Conservation (phyloP, 139 green algal genomes). For the Raphidocelis subcapitata region DNA sequence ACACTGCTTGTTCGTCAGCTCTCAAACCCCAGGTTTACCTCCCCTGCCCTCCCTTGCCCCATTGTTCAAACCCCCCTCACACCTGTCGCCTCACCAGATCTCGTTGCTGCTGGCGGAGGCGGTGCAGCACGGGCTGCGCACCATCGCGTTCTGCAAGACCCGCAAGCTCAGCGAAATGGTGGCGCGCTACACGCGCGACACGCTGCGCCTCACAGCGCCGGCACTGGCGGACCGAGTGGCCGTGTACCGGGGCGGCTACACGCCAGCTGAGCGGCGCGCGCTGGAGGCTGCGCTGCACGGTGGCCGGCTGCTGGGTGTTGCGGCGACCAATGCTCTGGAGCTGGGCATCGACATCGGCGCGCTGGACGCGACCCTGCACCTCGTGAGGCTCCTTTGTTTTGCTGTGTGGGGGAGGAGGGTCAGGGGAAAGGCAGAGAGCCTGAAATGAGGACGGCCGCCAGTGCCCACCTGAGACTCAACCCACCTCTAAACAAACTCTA, state of each 20-base stretch:
- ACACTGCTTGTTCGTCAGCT: too few species aligned
- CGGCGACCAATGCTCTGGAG: constrained; percentile 95
- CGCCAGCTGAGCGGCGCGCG: constrained; percentile 60
- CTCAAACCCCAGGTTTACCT: constrained; percentile 6
- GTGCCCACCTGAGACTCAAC: neutral
- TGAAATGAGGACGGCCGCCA: too few species aligned
- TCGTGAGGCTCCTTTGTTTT: too few species aligned
- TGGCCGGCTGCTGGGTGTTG: constrained; percentile 69
- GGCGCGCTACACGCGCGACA: constrained; percentile 24
- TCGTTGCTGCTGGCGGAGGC: constrained; percentile 86
- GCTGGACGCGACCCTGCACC: constrained; percentile 90
- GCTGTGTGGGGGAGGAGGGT: too few species aligned
- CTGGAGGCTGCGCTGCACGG: constrained; percentile 68
- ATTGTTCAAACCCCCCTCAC: constrained; percentile 55
- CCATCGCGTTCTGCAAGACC: constrained; percentile 95
- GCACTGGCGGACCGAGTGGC: neutral
- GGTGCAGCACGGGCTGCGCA: constrained; percentile 87
- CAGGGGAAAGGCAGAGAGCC: too few species aligned
- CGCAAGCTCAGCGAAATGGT: constrained; percentile 97
- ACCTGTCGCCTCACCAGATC: too few species aligned
- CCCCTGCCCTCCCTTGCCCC: constrained; percentile 19
- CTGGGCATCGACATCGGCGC: constrained; percentile 94
- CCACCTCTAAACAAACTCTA: too few species aligned
- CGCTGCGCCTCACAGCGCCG: neutral
- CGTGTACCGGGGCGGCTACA: constrained; percentile 62